Evolutionary conservation across 805 yeast genomes (phyloP).

Genomic region (Teunomyces barrocoloradensis): DNA sequence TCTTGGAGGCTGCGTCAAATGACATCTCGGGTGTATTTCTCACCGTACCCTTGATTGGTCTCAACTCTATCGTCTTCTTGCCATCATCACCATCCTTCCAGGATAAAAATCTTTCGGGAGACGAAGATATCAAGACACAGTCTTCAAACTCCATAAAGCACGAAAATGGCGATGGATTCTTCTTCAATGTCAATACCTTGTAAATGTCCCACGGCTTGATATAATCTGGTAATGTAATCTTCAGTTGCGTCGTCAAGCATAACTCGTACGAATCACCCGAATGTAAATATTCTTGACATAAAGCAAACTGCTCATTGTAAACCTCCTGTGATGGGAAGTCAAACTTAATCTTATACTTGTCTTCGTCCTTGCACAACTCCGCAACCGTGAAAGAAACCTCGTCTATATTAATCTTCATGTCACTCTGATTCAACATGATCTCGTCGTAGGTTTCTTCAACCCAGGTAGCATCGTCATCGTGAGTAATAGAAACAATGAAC

Average conservation of each 20-base stretch:
- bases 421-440: slow-evolving; percentile 7
- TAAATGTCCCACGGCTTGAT: slow-evolving; percentile 76
- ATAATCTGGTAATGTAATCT: slow-evolving; percentile 47
- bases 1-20: slow-evolving; percentile 54
- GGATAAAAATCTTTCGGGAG: slow-evolving; percentile 89
- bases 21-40: slow-evolving; percentile 57
- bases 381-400: slow-evolving; percentile 23
- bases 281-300: slow-evolving; percentile 65
- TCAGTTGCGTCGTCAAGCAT: slow-evolving; percentile 79
- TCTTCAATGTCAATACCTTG: slow-evolving; percentile 56
- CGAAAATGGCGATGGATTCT: slow-evolving; percentile 92
- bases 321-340: slow-evolving; percentile 50
- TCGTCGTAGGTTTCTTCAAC: slow-evolving; percentile 17
- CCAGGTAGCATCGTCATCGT: slow-evolving; percentile 38
- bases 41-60: slow-evolving; percentile 97
- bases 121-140: slow-evolving; percentile 70
- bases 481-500: slow-evolving; percentile 51
- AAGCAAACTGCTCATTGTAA: slow-evolving; percentile 54
- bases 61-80: slow-evolving; percentile 58
- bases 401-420: slow-evolving; percentile 11
- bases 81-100: slow-evolving; percentile 54
- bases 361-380: slow-evolving; percentile 20
- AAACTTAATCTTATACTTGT: slow-evolving; percentile 29
- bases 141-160: slow-evolving; percentile 72
- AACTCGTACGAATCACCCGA: slow-evolving; percentile 92